A percentile compares a stretch with the other conserved stretches of the same genome.
These are phyloP conservation scores for Aspergillus sp. DNA, from an alignment of 2,329 filamentous ascomycete genomes.

Conservation along the genomic window DNA sequence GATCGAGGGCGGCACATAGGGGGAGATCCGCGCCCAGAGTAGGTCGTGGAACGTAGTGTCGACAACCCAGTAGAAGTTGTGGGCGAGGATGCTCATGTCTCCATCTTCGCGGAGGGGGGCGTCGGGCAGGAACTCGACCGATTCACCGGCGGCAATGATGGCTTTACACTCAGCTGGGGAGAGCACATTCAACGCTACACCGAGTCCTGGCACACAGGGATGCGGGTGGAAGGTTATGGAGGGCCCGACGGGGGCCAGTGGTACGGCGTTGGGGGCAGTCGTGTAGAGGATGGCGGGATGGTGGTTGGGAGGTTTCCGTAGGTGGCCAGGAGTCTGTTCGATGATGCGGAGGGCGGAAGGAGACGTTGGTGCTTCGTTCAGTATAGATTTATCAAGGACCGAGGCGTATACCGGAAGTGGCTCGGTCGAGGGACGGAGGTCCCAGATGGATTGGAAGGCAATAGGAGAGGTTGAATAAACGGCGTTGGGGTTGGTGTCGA, in stretches of 20 bases:
- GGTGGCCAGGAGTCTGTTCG: slow-evolving; percentile 59
- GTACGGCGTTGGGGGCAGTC: slow-evolving; percentile 57
- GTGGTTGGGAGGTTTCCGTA: slow-evolving; percentile 67
- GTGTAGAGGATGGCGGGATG: slow-evolving; percentile 66
- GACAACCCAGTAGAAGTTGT: slow-evolving; percentile 73
- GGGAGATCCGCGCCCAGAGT: slow-evolving; percentile 61
- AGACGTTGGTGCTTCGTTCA: slow-evolving; percentile 33
- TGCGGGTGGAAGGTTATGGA: slow-evolving; percentile 58
- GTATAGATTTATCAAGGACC: slow-evolving; percentile 59
- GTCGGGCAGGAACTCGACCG: slow-evolving; percentile 65
- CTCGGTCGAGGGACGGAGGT: slow-evolving; percentile 49
- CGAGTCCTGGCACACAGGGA: slow-evolving; percentile 61
- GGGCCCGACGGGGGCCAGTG: slow-evolving; percentile 46
- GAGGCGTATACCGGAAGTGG: slow-evolving; percentile 54
- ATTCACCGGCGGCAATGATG: slow-evolving; percentile 67
- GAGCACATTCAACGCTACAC: slow-evolving; percentile 60
- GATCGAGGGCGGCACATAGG: slow-evolving; percentile 56
- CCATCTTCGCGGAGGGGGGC: slow-evolving; percentile 65
- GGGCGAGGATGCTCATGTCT: slow-evolving; percentile 64
- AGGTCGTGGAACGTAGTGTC: slow-evolving; percentile 62
- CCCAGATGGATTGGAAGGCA: slow-evolving; percentile 60
- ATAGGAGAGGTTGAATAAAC: slow-evolving; percentile 49
- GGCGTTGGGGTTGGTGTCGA: slow-evolving; percentile 45
- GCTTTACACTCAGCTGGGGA: slow-evolving; percentile 61
- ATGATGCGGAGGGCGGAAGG: slow-evolving; percentile 53